Conservation (phyloP, 495 filamentous ascomycete species). For the Podospora didyma region DNA sequence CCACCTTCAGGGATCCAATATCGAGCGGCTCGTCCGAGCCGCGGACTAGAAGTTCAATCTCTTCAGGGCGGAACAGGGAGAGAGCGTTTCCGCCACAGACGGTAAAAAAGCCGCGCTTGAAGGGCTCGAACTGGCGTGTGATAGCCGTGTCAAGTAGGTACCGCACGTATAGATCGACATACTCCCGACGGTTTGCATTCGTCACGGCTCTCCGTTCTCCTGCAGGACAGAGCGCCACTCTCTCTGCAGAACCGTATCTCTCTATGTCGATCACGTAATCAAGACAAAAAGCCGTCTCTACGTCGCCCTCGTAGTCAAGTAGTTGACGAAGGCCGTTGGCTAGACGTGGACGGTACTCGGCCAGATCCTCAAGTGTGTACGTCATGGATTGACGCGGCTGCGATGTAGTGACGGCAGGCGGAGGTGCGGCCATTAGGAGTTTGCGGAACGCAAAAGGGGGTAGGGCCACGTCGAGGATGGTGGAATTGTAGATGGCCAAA, state of each 20-base stretch:
- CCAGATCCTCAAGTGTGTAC: conserved; percentile 78
- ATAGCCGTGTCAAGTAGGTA: conserved; percentile 79
- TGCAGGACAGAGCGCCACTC: conserved; percentile 67
- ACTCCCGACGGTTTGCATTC: conserved; percentile 79
- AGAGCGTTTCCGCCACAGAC: conserved; percentile 89
- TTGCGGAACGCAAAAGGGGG: conserved; percentile 94
- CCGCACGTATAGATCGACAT: conserved; percentile 81
- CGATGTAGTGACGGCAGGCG: conserved; percentile 46
- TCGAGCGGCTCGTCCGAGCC: conserved; percentile 86
- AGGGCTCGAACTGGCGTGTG: conserved; percentile 84
- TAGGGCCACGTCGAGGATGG: conserved; percentile 85
- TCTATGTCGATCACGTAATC: conserved; percentile 79
- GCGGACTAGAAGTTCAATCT: conserved; percentile 85
- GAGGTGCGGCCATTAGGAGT: conserved; percentile 68
- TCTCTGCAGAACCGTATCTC: conserved; percentile 65
- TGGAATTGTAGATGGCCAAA: conserved; percentile 94
- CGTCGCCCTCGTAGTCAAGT: conserved; percentile 80
- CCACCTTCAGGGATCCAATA: conserved; percentile 68
- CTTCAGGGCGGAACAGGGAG: conserved; percentile 87
- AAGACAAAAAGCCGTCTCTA: conserved; percentile 75
- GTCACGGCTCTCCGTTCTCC: conserved; percentile 78
- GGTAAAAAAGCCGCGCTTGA: conserved; percentile 92
- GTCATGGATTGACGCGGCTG: conserved; percentile 59
- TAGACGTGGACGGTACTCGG: conserved; percentile 75
- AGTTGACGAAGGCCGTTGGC: conserved; percentile 73